These are phyloP conservation scores for Silene noctiflora DNA, from an alignment of 179 eudicot genomes.

Conservation along the genomic window DNA sequence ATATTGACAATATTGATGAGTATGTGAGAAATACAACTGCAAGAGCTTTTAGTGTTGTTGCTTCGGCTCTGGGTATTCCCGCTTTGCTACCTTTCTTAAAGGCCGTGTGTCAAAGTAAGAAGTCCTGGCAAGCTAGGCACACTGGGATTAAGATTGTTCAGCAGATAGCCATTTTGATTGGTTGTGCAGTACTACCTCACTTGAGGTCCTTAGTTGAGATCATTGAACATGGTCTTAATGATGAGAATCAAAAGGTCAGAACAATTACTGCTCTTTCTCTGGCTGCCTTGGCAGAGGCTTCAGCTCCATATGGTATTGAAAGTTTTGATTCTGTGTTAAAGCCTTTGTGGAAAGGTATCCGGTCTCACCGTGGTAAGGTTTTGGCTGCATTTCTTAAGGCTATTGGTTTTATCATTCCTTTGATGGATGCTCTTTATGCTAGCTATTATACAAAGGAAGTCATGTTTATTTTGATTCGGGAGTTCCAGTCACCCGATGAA, in stretches of 20 bases:
- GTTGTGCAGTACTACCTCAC: conserved; percentile 94
- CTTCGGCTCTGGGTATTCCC: conserved; percentile 91
- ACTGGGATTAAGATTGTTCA: conserved; percentile 94
- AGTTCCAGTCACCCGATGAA: conserved; percentile 95
- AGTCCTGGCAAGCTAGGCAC: conserved; percentile 98
- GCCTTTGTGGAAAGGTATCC: conserved; percentile 94
- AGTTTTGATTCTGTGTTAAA: conserved; percentile 95
- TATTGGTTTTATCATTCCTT: conserved; percentile 86
- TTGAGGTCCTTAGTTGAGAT: conserved; percentile 89
- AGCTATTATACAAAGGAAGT: conserved; percentile 95
- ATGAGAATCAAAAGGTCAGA: conserved; percentile 91
- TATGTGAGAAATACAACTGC: conserved; percentile 95
- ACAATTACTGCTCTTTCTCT: conserved; percentile 86
- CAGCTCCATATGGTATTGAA: conserved; percentile 96
- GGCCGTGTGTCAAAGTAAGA: conserved; percentile 98
- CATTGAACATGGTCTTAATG: conserved; percentile 89
- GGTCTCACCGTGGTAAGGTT: conserved; percentile 97
- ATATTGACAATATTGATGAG: conserved; percentile 91
- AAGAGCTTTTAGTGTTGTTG: conserved; percentile 94
- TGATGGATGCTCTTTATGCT: conserved; percentile 94
- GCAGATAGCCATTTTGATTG: conserved; percentile 90
- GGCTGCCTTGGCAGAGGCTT: conserved; percentile 97
- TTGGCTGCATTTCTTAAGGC: conserved; percentile 94
- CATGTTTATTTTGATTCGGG: conserved; percentile 79
- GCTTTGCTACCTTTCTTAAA: conserved; percentile 84